These are phyloP conservation scores for Pythium rhizo-oryzae DNA, from an alignment of 352 stramenopile species.

Conservation along the genomic window DNA sequence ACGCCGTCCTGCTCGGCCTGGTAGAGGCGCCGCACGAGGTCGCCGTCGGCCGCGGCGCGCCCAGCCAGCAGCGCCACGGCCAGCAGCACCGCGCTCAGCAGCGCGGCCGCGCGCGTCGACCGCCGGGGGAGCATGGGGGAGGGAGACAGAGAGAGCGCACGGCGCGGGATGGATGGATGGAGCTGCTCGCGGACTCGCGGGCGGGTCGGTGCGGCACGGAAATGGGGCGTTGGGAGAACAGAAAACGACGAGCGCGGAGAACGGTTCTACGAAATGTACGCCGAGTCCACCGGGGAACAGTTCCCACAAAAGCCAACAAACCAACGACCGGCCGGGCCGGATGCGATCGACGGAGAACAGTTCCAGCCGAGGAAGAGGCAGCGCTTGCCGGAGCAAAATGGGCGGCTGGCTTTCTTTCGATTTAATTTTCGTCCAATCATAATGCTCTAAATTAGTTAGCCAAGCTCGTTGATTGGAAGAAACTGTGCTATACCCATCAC, in stretches of 20 bases:
- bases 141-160: neutral
- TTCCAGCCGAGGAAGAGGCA: neutral
- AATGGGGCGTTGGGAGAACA: neutral
- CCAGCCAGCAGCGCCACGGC: conserved; percentile 22
- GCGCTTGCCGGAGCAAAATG: neutral
- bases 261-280: neutral
- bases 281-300: neutral
- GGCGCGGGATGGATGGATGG: neutral
- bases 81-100: conserved; percentile 16
- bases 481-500: conserved; percentile 1
- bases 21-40: conserved; percentile 65
- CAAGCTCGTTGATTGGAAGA: neutral
- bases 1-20: conserved; percentile 34
- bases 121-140: neutral
- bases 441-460: neutral
- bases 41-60: conserved; percentile 30
- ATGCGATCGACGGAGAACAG: neutral
- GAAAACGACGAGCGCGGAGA: neutral
- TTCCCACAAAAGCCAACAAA: neutral
- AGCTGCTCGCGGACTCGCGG: neutral
- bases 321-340: neutral
- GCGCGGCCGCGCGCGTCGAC: neutral
- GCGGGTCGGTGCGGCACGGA: too few relatives aligned
- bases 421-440: conserved; percentile 1
- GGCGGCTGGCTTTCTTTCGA: conserved; percentile 6